Conservation (phyloP, 495 filamentous ascomycete species). For the Xylaria venustula region DNA sequence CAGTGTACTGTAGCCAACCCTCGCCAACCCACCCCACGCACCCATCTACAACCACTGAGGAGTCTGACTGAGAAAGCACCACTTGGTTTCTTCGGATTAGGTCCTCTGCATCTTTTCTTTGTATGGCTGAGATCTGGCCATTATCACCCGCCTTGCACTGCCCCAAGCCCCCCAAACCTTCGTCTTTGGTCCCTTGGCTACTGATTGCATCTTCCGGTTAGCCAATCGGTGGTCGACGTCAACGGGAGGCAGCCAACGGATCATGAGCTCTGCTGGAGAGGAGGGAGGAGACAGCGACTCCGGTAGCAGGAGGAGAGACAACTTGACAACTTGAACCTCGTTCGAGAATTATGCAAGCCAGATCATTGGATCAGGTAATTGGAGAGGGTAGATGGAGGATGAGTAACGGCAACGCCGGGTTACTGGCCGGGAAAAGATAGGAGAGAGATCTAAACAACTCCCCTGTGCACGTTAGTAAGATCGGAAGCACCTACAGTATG, state of each 20-base stretch:
- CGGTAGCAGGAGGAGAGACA: neutral
- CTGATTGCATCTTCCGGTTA: neutral
- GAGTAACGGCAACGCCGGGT: neutral
- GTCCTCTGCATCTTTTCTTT: neutral
- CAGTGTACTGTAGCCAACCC: neutral
- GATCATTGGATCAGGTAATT: neutral
- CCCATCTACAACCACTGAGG: too few species aligned
- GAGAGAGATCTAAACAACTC: neutral
- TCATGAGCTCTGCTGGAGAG: too few species aligned
- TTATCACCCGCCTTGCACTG: neutral
- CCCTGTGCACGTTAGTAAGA: too few species aligned
- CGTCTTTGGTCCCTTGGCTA: slow-evolving; percentile 3
- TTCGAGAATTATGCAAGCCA: neutral
- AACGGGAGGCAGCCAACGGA: slow-evolving; percentile 7
- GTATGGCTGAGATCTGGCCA: neutral
- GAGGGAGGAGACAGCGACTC: neutral
- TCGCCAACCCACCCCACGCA: too few species aligned
- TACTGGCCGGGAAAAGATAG: too few species aligned
- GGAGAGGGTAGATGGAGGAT: neutral
- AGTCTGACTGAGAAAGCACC: too few species aligned
- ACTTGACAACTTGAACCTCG: neutral
- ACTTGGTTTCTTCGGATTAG: too few species aligned
- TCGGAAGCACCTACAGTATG: too few species aligned
- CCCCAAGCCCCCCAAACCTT: slow-evolving; percentile 1
- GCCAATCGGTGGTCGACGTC: slow-evolving; percentile 3